Evolutionary conservation across 495 filamentous ascomycete genomes (phyloP), one percentile per base, ranked within the genome.

Genomic region (Cercophora samala): DNA sequence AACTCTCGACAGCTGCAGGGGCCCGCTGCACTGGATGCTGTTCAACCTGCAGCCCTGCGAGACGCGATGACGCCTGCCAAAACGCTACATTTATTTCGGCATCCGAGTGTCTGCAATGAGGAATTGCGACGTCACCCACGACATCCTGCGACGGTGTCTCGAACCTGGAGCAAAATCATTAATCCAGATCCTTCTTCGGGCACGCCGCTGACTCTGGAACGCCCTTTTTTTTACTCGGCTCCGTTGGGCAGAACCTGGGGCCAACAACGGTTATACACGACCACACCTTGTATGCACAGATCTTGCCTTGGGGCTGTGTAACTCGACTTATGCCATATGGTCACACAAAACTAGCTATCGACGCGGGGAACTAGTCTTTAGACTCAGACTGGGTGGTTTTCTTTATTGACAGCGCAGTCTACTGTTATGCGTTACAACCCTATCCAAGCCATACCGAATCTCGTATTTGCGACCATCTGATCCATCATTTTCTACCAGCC

Each of bases 1-100:
- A 56, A 56, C 53, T 56, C 22, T 56, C n/a, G 53, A 56, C 53
- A 56, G 53, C 53, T 56, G 53, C 53, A 56, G 22, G 53, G 19
- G 2, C 53, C 53, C 53, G 53, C 22, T 56, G 37, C 37, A 4
- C n/a, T 56, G 53, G 53, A 19, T 56, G 53, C 53, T 56, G 53
- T 56, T 23, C 53, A 56, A 56, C 53, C 53, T 56, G 53, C 53
- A 56, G 53, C 53, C 53, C 53, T 56, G 53, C 53, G 37, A 46
- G 37, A 46, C 37, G 26, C 26, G 8, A 29, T 29, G 26, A 29
- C 26, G 37, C 37, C 37, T 46, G 37, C 37, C 37, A 46, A 13
- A 46, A 5, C 15, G 37, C 37, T 46, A 9, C 37, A 17, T 13
- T 46, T 46, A 46, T 46, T 46, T 17, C 37, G 13, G 15, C 13